Evolutionary conservation across 805 yeast species (phyloP).

Genomic region (Kodamaea restingae): DNA sequence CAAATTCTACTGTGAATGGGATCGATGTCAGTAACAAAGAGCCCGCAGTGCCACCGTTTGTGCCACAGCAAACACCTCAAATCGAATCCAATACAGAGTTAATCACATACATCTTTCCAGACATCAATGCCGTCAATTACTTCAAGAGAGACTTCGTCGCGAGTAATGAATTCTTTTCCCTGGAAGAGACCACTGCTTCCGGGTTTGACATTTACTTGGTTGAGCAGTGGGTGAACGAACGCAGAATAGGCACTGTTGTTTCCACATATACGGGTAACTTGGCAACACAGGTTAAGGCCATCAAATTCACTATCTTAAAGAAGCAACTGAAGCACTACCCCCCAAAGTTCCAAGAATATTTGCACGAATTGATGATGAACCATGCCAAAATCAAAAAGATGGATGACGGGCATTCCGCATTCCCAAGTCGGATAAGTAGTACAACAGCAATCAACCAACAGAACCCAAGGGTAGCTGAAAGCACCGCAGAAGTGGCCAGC

Average conservation of each 20-base stretch:
- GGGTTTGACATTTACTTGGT: slow-evolving; percentile 91
- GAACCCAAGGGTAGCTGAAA: background rate
- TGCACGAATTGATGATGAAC: slow-evolving; percentile 61
- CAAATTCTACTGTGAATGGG: background rate
- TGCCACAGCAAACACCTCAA: background rate
- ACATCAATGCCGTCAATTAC: slow-evolving; percentile 49
- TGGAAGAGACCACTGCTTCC: slow-evolving; percentile 45
- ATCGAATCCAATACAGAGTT: slow-evolving; percentile 7
- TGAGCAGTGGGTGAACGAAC: slow-evolving; percentile 87
- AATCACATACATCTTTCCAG: slow-evolving; percentile 50
- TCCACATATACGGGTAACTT: slow-evolving; percentile 84
- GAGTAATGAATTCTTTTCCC: slow-evolving; percentile 33
- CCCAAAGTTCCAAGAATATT: slow-evolving; percentile 50
- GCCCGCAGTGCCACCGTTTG: background rate
- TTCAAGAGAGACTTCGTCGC: slow-evolving; percentile 38
- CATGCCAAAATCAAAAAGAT: slow-evolving; percentile 64
- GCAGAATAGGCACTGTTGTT: slow-evolving; percentile 63
- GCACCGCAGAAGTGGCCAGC: background rate
- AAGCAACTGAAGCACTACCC: slow-evolving; percentile 47
- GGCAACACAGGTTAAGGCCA: slow-evolving; percentile 56
- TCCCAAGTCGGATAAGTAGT: slow-evolving; percentile 5
- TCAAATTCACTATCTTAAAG: slow-evolving; percentile 52
- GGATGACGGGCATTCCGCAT: slow-evolving; percentile 15
- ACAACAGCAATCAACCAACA: slow-evolving; percentile 1
- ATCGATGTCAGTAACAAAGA: background rate